Evolutionary conservation across 306 rosid species (phyloP).

Genomic region (Prunus salicina): DNA sequence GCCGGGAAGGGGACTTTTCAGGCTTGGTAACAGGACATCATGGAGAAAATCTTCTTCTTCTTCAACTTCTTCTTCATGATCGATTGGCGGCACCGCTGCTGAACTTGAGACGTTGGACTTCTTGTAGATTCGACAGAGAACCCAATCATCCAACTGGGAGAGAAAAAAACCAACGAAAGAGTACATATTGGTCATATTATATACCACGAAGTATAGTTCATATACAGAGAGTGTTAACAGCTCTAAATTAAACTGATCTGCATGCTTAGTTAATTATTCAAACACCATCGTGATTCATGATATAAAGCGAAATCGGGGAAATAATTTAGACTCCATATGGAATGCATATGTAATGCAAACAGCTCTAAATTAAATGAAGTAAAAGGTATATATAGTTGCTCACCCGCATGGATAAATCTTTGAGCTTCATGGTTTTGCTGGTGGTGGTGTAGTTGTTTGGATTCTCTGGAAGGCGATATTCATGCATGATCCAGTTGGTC

Average conservation of each 20-base stretch:
- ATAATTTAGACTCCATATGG: too few species aligned
- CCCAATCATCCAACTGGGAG: slow-evolving; percentile 2
- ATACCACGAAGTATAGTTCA: too few species aligned
- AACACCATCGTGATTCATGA: too few species aligned
- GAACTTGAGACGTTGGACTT: background rate
- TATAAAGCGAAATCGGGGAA: too few species aligned
- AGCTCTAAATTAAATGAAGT: too few species aligned
- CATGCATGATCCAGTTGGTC: slow-evolving; percentile 8
- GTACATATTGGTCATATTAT: background rate
- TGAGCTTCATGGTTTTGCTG: background rate
- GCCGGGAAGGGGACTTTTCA: background rate
- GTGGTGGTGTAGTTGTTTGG: background rate
- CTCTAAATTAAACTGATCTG: too few species aligned
- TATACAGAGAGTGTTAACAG: too few species aligned
- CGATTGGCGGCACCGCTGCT: background rate
- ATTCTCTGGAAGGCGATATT: background rate
- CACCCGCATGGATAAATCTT: slow-evolving; percentile 4
- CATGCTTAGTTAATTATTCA: too few species aligned
- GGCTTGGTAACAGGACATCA: background rate
- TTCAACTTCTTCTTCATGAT: background rate
- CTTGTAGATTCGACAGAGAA: slow-evolving; percentile 4
- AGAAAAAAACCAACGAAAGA: background rate
- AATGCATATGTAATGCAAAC: too few species aligned
- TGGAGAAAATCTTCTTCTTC: background rate
- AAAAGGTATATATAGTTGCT: background rate